Base-by-base conservation (phyloP, 2,329 filamentous ascomycete species). In the Tolypocladium endophyticum region DNA sequence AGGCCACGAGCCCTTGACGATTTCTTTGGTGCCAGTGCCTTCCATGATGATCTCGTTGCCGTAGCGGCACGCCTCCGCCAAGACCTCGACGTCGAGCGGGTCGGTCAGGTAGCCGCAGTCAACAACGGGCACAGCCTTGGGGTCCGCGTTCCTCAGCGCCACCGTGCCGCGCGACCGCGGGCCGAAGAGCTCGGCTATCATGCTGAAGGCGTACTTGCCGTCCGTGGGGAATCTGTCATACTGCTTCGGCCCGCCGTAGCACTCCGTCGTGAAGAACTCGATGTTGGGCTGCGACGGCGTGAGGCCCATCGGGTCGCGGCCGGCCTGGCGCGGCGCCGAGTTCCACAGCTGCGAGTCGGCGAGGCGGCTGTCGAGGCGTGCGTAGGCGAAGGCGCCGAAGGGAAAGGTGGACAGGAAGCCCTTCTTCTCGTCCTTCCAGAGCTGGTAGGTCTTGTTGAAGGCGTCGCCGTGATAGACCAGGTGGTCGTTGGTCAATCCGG, bases 301-400 rank as follows among this genome's bases (percentile, higher is more conserved):
- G 20, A 87, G 72, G 23, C 81, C 82, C 84, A 88, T 87, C 0
- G 85, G 83, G 64, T 87, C 85, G 5, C 84, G 80, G 4, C 80
- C 81, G 33, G 75, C 69, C 41, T 72, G 58, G 7, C 78, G 74
- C 0, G 76, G 71, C 0, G 82, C 80, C 5, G 75, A 71, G 3
- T 74, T 74, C 85, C 85, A 87, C 8, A 83, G 64, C 3, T 77
- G 73, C 1, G 80, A 79, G 63, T 83, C 74, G 54, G 76, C 72
- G 1, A 87, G 76, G 8, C 84, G 80, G 11, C 84, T 78, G 61
- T 86, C 83, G 0, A 87, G 74, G n/a, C 85, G 78, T 7, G 84
- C 80, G 64, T 79, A 88, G 14, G 79, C 83, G 58, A 87, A 86
- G 14, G 77, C 76, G 47, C 85, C 85, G 58, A 87, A 87, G 12